Evolutionary conservation across 2,329 filamentous ascomycete species (phyloP), one percentile per base, ranked within the genome.

Genomic region (Alternaria tenuissima): DNA sequence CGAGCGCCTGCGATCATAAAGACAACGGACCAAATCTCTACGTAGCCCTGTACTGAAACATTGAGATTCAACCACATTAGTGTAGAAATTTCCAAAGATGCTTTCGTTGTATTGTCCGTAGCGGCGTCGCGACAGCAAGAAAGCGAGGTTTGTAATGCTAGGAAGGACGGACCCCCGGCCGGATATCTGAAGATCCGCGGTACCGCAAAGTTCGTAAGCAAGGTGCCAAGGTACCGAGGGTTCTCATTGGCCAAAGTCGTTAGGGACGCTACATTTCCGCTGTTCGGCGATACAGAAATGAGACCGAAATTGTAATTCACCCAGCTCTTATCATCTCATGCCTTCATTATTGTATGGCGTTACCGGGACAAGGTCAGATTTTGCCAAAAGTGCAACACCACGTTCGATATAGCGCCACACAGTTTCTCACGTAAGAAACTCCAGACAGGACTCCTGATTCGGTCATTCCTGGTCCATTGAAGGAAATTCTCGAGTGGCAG

Each of bases 101-200:
- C 18, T n/a, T 9, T 22, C 16, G 22, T 38, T 42, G 55, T 26
- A 32, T 53, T 14, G 39, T 11, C 22, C 32, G 39, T 18, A 18
- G 52, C 22, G n/a, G 32, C 48, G 32, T 56, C 18, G 54, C 26
- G 16, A 47, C 22, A 46, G 20, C 8, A 55, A 11, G 28, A 26
- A 26, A 3, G 38, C 22, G 51, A 43, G 49, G 57, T 56, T 59
- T 44, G 57, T 56, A 59, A 59, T 59, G 30, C 26, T 32, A 16
- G 16, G 16, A 20, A 47, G 42, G 41, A 20, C 52, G n/a, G 52
- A 14, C 14, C 30, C 30, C 28, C 44, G n/a, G 20, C 38, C 57
- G 52, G 52, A 46, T 56, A 8, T 24, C 14, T 42, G 8, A 26
- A 36, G 14, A 44, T 28, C 55, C 55, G 55, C 26, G 39, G 24